Percentiles rank a stretch among this genome's conserved stretches.
These are phyloP conservation scores for Limonium bicolor DNA, from an alignment of 148 eudicot genomes.

Conservation along the genomic window DNA sequence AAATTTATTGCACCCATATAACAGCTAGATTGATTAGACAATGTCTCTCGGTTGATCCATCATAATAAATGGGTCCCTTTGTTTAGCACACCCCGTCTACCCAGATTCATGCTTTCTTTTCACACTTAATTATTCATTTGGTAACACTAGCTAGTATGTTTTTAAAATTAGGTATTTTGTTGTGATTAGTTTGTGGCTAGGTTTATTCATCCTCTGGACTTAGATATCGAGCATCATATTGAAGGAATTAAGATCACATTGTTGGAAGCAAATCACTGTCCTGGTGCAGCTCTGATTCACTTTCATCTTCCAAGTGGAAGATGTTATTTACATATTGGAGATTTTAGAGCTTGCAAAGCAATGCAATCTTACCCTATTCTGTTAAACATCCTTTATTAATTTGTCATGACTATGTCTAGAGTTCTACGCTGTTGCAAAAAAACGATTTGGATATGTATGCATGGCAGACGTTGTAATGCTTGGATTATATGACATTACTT, in stretches of 20 bases:
- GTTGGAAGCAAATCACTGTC: constrained; percentile 65
- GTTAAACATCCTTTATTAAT: too few species aligned
- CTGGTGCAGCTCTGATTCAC: constrained; percentile 64
- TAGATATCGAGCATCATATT: constrained; percentile 31
- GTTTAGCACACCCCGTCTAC: too few species aligned
- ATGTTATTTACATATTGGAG: constrained; percentile 46
- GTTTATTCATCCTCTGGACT: constrained; percentile 28
- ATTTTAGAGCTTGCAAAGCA: constrained; percentile 45
- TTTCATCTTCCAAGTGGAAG: constrained; percentile 32
- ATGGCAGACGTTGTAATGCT: too few species aligned
- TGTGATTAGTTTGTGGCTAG: constrained; percentile 12
- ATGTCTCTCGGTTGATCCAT: constrained; percentile 38
- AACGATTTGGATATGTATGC: too few species aligned
- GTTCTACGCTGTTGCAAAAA: too few species aligned
- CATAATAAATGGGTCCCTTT: too few species aligned
- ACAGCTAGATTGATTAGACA: constrained; percentile 43
- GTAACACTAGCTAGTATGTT: too few species aligned
- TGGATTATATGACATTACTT: too few species aligned
- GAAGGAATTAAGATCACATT: constrained; percentile 40
- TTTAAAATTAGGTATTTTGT: background rate
- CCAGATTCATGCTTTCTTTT: too few species aligned
- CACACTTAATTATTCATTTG: too few species aligned
- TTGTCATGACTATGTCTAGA: too few species aligned
- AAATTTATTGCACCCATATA: constrained; percentile 47
- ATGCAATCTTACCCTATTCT: constrained; percentile 50